Evolutionary conservation across 768 basidiomycete species (phyloP).

Genomic region (Lentinula sp.): DNA sequence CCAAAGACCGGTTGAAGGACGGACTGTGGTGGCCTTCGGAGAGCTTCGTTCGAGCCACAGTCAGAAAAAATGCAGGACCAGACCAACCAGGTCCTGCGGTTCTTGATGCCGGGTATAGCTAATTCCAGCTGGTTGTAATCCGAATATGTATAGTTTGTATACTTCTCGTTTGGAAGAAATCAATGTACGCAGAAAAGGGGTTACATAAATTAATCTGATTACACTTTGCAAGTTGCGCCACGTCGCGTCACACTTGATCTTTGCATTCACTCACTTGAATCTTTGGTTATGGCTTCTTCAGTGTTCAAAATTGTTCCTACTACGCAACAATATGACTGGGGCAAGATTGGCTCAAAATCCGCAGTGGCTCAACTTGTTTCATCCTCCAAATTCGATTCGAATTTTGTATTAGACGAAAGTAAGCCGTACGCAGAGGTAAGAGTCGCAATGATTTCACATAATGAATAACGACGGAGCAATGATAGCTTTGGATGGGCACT

Average conservation of each 20-base stretch:
- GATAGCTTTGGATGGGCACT: slow-evolving; percentile 98
- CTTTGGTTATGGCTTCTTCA: slow-evolving; percentile 6
- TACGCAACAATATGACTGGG: slow-evolving; percentile 93
- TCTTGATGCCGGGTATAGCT: background rate
- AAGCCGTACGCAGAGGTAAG: slow-evolving; percentile 91
- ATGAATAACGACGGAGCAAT: slow-evolving; percentile 6
- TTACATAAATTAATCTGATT: too few relatives aligned
- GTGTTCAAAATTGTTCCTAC: slow-evolving; percentile 84
- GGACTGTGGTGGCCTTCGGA: background rate
- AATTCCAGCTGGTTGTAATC: too few relatives aligned
- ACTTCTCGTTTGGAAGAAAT: too few relatives aligned
- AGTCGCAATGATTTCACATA: background rate
- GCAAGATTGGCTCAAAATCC: slow-evolving; percentile 71
- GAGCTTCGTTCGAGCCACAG: background rate
- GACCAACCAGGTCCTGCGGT: background rate
- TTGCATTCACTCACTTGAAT: background rate
- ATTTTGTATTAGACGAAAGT: slow-evolving; percentile 61
- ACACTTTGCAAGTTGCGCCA: background rate
- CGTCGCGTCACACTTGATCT: background rate
- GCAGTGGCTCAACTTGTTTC: slow-evolving; percentile 85
- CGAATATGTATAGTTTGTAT: too few relatives aligned
- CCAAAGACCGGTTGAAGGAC: background rate
- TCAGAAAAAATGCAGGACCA: background rate
- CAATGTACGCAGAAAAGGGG: too few relatives aligned
- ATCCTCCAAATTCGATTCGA: slow-evolving; percentile 46